Evolutionary conservation across 768 basidiomycete genomes (phyloP).

Genomic region (Austroboletus eburneus): DNA sequence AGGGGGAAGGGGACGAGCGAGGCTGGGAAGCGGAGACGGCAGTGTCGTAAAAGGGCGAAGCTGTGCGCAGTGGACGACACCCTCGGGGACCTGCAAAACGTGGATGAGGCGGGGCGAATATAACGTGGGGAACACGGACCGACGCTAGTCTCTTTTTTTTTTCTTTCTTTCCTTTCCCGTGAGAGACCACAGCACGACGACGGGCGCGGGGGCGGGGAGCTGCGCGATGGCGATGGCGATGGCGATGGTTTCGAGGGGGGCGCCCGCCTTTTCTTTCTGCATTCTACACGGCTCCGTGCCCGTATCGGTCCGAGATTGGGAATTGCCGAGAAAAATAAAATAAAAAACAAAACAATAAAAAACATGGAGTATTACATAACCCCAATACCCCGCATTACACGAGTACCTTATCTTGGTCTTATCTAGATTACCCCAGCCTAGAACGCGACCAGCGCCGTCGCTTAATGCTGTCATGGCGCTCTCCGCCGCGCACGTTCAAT

Average conservation of each 20-base stretch:
- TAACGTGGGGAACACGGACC: conserved; percentile 22
- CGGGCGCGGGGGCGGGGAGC: neutral
- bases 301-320: conserved; percentile 25
- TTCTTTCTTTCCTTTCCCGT: no score
- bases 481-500: no score
- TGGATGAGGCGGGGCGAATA: conserved; percentile 20
- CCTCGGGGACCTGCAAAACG: conserved; percentile 27
- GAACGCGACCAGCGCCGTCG: conserved; percentile 2
- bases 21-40: conserved; percentile 18
- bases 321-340: conserved; percentile 8
- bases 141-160: neutral
- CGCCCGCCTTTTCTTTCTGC: conserved; percentile 5
- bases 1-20: conserved; percentile 20
- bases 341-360: neutral
- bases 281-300: conserved; percentile 17
- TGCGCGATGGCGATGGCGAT: conserved; percentile 4
- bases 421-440: conserved; percentile 28
- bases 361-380: neutral
- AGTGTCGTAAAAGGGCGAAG: conserved; percentile 25
- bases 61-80: conserved; percentile 16
- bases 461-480: conserved; percentile 5
- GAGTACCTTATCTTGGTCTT: conserved; percentile 17
- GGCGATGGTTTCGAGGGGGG: conserved; percentile 8
- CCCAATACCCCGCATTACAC: conserved; percentile 20
- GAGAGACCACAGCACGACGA: no score